A percentile compares a stretch with the other conserved stretches of the same genome.
Evolutionary conservation across 495 filamentous ascomycete genomes (phyloP).

Genomic region (Penicillium atrosanguineum): DNA sequence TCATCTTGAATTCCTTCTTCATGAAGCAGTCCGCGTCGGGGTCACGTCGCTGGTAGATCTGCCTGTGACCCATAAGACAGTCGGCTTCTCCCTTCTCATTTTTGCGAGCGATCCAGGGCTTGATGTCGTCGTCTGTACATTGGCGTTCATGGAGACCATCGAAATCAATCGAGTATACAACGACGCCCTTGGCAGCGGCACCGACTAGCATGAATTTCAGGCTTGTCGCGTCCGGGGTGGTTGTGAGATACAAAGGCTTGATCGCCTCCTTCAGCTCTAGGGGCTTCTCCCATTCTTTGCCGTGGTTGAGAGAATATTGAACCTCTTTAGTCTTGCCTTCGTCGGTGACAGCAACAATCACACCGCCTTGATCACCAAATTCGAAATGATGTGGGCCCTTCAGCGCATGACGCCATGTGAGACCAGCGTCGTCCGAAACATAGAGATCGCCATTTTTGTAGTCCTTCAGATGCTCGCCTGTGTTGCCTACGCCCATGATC

Average conservation of each 20-base stretch:
- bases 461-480: constrained; percentile 63
- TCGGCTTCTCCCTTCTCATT: constrained; percentile 76
- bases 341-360: constrained; percentile 78
- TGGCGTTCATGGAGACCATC: constrained; percentile 73
- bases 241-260: constrained; percentile 68
- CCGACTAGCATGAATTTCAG: constrained; percentile 81
- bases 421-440: constrained; percentile 86
- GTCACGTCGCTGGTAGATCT: constrained; percentile 78
- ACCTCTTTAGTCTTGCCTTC: constrained; percentile 61
- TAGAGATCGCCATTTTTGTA: constrained; percentile 73
- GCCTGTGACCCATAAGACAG: constrained; percentile 93
- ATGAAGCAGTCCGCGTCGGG: constrained; percentile 85
- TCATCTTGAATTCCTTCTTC: constrained; percentile 77
- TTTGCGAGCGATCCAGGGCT: constrained; percentile 79
- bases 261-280: constrained; percentile 61
- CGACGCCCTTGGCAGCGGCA: constrained; percentile 37
- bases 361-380: constrained; percentile 86
- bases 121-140: constrained; percentile 78
- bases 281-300: constrained; percentile 66
- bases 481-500: constrained; percentile 90
- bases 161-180: constrained; percentile 78
- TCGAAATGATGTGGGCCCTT: constrained; percentile 91
- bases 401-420: constrained; percentile 72
- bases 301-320: constrained; percentile 83
- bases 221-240: constrained; percentile 84